Evolutionary conservation across 2,329 filamentous ascomycete genomes (phyloP).

Genomic region (Sporothrix humicola): DNA sequence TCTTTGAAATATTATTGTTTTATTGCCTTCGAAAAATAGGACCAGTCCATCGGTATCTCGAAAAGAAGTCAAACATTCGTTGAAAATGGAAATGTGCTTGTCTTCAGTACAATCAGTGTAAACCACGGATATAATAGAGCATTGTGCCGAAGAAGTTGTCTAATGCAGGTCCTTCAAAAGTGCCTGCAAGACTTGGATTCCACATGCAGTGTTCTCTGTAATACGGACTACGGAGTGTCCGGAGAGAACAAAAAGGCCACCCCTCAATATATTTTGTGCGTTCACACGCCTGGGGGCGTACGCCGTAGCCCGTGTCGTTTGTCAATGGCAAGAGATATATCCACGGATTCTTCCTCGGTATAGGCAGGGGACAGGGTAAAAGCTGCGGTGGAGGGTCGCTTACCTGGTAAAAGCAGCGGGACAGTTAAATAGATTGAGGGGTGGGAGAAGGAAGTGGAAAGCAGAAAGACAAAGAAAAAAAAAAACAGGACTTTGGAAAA

Average conservation of each 20-base stretch:
- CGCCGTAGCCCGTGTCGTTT: neutral
- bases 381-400: neutral
- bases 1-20: neutral
- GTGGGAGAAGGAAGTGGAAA: neutral
- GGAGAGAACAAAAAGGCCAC: neutral
- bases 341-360: conserved; percentile 13
- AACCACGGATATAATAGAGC: neutral
- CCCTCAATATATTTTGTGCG: neutral
- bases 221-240: neutral
- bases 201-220: neutral
- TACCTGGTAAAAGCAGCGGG: conserved; percentile 8
- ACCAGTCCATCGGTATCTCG: neutral
- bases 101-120: neutral
- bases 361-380: conserved; percentile 11
- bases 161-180: neutral
- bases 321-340: neutral
- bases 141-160: neutral
- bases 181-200: neutral
- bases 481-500: no score
- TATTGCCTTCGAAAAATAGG: neutral
- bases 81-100: neutral
- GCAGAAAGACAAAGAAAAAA: neutral
- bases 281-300: neutral
- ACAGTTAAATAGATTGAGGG: neutral
- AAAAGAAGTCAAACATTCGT: no score